Percentiles rank a stretch among this genome's conserved stretches.
These are phyloP conservation scores for Nothophoma quercina DNA, from an alignment of 2,329 filamentous ascomycete genomes.

Conservation along the genomic window DNA sequence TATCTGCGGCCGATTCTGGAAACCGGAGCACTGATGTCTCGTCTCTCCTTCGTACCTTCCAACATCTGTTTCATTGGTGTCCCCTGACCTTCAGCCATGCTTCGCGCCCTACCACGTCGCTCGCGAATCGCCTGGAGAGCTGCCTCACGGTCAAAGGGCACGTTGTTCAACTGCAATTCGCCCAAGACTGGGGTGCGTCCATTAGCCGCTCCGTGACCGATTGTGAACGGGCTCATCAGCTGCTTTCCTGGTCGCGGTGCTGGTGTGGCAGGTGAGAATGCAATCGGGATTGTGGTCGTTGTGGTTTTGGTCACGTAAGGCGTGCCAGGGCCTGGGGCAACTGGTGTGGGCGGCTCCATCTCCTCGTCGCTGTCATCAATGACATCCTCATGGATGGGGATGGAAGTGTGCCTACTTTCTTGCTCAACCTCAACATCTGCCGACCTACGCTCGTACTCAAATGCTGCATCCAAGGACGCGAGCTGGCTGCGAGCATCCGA, in stretches of 20 bases:
- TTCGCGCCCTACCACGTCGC: conserved; percentile 73
- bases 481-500: conserved; percentile 33
- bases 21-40: conserved; percentile 58
- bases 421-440: not conserved
- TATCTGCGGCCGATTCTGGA: conserved; percentile 36
- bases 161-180: conserved; percentile 44
- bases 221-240: conserved; percentile 45
- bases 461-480: conserved; percentile 12
- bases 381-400: conserved; percentile 44
- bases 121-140: conserved; percentile 78
- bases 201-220: conserved; percentile 44
- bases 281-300: conserved; percentile 58
- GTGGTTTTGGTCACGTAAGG: conserved; percentile 50
- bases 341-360: conserved; percentile 29
- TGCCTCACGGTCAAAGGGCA: conserved; percentile 67
- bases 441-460: conserved; percentile 18
- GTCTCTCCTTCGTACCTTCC: conserved; percentile 55
- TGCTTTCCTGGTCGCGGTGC: conserved; percentile 35
- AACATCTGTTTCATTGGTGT: conserved; percentile 69
- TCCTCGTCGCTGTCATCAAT: conserved; percentile 44
- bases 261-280: conserved; percentile 53
- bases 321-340: conserved; percentile 37
- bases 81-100: conserved; percentile 68
- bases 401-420: conserved; percentile 28
- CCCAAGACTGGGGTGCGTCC: conserved; percentile 40